Percentiles rank a stretch among this genome's conserved stretches.
phyloP scores from a whole-genome alignment of 495 filamentous ascomycete genomes.

The Penicillium macrosclerotiorum region DNA sequence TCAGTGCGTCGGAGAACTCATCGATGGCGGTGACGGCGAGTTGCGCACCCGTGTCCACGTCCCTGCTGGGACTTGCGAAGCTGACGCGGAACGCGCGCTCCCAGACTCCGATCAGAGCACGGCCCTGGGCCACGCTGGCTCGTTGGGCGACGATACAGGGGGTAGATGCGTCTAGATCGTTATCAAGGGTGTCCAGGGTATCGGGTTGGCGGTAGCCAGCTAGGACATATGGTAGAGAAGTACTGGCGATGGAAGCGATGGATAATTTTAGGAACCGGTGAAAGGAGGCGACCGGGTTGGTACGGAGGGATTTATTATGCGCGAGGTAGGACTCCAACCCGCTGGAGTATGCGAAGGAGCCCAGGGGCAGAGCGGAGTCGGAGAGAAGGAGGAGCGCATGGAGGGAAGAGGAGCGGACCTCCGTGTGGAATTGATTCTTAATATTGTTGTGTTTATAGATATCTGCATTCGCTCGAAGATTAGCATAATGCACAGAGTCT shows the following conservation, averaged over 20 bases:
- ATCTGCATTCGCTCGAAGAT: too few relatives aligned
- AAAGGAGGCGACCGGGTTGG: slow-evolving; percentile 50
- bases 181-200: slow-evolving; percentile 63
- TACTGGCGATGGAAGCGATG: slow-evolving; percentile 71
- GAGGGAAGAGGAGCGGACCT: slow-evolving; percentile 19
- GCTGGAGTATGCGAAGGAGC: slow-evolving; percentile 94
- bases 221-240: slow-evolving; percentile 81
- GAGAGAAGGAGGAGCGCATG: slow-evolving; percentile 90
- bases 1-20: slow-evolving; percentile 38
- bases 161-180: slow-evolving; percentile 79
- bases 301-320: slow-evolving; percentile 58
- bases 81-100: slow-evolving; percentile 64
- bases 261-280: slow-evolving; percentile 76
- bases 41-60: slow-evolving; percentile 17
- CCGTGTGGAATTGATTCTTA: slow-evolving; percentile 13
- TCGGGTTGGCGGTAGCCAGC: slow-evolving; percentile 66
- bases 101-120: slow-evolving; percentile 86
- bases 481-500: too few relatives aligned
- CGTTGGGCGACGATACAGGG: slow-evolving; percentile 85
- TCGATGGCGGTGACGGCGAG: slow-evolving; percentile 30
- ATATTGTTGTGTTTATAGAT: slow-evolving; percentile 3
- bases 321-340: slow-evolving; percentile 93
- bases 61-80: slow-evolving; percentile 18
- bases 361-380: slow-evolving; percentile 92
- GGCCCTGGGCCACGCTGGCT: slow-evolving; percentile 79